Percentiles rank a stretch among this genome's conserved stretches.
These are phyloP conservation scores for Linanthus parryae DNA, from an alignment of 148 eudicot genomes.

Conservation along the genomic window DNA sequence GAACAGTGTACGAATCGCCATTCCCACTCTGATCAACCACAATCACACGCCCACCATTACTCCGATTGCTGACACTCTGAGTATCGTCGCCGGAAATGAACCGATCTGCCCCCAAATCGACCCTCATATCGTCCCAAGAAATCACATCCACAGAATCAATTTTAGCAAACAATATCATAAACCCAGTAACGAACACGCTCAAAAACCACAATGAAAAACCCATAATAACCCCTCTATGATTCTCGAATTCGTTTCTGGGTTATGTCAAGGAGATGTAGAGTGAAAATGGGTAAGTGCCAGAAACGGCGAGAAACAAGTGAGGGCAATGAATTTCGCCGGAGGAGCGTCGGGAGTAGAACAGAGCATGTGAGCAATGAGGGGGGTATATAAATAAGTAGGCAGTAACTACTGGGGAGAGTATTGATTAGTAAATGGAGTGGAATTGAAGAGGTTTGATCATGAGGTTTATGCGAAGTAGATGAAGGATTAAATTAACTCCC, in stretches of 20 bases:
- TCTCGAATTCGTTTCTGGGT: background rate
- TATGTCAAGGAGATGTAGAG: background rate
- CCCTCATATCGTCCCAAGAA: conserved; percentile 57
- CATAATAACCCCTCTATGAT: background rate
- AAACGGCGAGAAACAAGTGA: conserved; percentile 11
- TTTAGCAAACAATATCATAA: conserved; percentile 6
- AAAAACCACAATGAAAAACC: background rate
- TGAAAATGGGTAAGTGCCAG: background rate
- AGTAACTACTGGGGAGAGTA: no score
- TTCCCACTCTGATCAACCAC: conserved; percentile 65
- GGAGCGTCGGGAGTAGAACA: no score
- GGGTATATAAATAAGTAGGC: no score
- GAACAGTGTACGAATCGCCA: conserved; percentile 71
- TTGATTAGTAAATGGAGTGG: no score
- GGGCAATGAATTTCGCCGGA: conserved; percentile 20
- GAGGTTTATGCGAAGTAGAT: no score
- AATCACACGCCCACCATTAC: no score
- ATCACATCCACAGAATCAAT: conserved; percentile 16
- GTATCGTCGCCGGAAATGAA: background rate
- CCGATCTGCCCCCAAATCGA: conserved; percentile 17
- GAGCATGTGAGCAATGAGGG: no score
- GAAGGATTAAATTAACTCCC: no score
- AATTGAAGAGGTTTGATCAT: no score
- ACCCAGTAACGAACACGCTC: background rate
- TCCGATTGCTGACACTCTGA: conserved; percentile 1